Evolutionary conservation across 805 yeast genomes (phyloP).

Genomic region (Starmerella kuoi): DNA sequence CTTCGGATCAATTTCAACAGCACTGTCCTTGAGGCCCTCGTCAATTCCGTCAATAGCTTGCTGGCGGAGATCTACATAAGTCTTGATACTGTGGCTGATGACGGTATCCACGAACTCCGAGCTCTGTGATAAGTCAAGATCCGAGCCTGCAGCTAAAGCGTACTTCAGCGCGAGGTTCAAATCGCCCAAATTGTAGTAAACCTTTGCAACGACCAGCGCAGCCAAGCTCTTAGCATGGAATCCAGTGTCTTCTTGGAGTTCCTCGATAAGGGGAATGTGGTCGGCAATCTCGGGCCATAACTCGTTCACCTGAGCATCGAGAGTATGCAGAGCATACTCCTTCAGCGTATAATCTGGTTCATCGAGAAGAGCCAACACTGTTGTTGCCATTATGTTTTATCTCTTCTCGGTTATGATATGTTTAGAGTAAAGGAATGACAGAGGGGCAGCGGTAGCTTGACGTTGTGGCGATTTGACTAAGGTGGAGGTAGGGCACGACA

Average conservation of each 20-base stretch:
- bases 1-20: conserved; percentile 39
- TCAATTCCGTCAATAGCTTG: conserved; percentile 31
- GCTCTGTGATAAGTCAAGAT: conserved; percentile 59
- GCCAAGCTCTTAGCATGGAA: conserved; percentile 74
- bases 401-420: not conserved
- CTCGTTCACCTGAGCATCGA: conserved; percentile 74
- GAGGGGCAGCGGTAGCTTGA: no score
- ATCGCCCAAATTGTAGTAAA: conserved; percentile 83
- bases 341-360: conserved; percentile 72
- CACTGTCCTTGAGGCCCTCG: not conserved
- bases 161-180: conserved; percentile 80
- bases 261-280: conserved; percentile 76
- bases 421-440: no score
- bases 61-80: conserved; percentile 58
- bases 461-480: conserved; percentile 4
- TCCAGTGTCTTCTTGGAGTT: conserved; percentile 68
- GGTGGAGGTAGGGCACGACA: conserved; percentile 1
- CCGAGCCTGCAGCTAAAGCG: conserved; percentile 72
- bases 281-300: conserved; percentile 97
- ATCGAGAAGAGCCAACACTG: conserved; percentile 75
- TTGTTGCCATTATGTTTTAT: conserved; percentile 43
- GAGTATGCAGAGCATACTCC: conserved; percentile 69
- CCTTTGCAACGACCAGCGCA: conserved; percentile 85
- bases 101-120: conserved; percentile 89
- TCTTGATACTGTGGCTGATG: conserved; percentile 82